These are phyloP conservation scores for Mycena kentingensis DNA, from an alignment of 768 basidiomycete species.

Conservation along the genomic window DNA sequence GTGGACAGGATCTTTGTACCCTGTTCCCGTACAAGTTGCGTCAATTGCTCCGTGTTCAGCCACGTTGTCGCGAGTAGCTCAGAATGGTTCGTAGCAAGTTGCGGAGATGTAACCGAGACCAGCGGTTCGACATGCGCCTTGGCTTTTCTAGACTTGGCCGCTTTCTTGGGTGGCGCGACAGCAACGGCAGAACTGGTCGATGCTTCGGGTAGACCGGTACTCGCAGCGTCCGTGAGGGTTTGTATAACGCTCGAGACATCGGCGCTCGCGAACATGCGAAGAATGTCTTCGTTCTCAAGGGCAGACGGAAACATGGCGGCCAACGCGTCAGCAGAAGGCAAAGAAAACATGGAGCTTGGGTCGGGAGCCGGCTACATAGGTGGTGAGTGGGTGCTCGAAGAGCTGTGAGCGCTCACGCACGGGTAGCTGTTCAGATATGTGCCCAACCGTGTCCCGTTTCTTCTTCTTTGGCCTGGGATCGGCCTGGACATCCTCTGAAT, in stretches of 20 bases:
- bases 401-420: too few species aligned
- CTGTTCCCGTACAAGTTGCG: slow-evolving; percentile 67
- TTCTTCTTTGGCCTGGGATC: slow-evolving; percentile 39
- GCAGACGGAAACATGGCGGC: slow-evolving; percentile 30
- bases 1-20: slow-evolving; percentile 43
- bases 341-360: neutral
- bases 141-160: slow-evolving; percentile 28
- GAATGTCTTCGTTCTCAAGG: slow-evolving; percentile 64
- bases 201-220: slow-evolving; percentile 42
- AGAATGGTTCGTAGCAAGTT: slow-evolving; percentile 58
- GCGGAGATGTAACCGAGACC: slow-evolving; percentile 40
- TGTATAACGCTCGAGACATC: slow-evolving; percentile 68
- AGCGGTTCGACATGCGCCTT: neutral
- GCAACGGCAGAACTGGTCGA: slow-evolving; percentile 25
- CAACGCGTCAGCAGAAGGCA: neutral
- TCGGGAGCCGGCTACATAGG: too few species aligned
- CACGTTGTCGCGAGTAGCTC: slow-evolving; percentile 76
- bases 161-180: slow-evolving; percentile 34
- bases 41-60: slow-evolving; percentile 69
- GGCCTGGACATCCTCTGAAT: neutral
- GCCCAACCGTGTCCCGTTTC: slow-evolving; percentile 15
- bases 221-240: slow-evolving; percentile 60
- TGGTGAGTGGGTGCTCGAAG: too few species aligned
- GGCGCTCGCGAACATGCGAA: slow-evolving; percentile 71
- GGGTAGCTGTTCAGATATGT: too few species aligned